These are phyloP conservation scores for Mucor velutinosus DNA, from an alignment of 371 early-diverging fungal species.

Conservation along the genomic window DNA sequence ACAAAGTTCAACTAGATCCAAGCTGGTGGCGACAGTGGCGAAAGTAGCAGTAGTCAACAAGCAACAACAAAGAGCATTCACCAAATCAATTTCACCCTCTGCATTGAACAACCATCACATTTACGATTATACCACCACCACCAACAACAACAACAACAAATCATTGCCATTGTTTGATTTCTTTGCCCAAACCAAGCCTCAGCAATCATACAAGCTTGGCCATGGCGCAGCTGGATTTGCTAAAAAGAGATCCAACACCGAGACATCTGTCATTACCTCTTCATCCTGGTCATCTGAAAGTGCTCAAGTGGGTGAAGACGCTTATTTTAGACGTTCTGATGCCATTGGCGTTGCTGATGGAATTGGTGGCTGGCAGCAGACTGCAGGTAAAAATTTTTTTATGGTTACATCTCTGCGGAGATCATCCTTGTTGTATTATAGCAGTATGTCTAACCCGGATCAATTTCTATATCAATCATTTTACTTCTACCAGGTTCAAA, in stretches of 20 bases:
- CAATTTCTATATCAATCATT: constrained; percentile 24
- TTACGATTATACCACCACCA: constrained; percentile 1
- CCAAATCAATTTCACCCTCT: constrained; percentile 12
- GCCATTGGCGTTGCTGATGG: constrained; percentile 87
- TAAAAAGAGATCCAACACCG: constrained; percentile 15
- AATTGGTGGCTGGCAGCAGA: constrained; percentile 78
- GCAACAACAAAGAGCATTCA: constrained; percentile 5
- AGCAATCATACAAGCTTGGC: constrained; percentile 18
- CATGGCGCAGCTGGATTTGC: constrained; percentile 32
- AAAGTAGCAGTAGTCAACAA: not conserved
- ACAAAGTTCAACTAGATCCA: not conserved
- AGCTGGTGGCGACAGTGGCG: not conserved
- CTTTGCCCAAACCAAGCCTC: constrained; percentile 23
- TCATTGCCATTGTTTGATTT: constrained; percentile 27
- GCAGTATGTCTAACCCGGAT: constrained; percentile 1
- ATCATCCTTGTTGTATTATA: not conserved
- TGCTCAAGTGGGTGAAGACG: constrained; percentile 82
- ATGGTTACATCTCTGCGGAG: constrained; percentile 5
- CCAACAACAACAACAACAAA: not conserved
- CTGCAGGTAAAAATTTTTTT: constrained; percentile 25
- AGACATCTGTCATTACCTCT: not conserved
- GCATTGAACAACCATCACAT: constrained; percentile 11
- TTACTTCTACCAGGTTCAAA: constrained; percentile 59
- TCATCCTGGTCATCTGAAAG: constrained; percentile 27
- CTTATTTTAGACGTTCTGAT: constrained; percentile 74